Evolutionary conservation across 2,329 filamentous ascomycete species (phyloP), one percentile per base, ranked within the genome.

Genomic region (Phyllosticta ampelicida): DNA sequence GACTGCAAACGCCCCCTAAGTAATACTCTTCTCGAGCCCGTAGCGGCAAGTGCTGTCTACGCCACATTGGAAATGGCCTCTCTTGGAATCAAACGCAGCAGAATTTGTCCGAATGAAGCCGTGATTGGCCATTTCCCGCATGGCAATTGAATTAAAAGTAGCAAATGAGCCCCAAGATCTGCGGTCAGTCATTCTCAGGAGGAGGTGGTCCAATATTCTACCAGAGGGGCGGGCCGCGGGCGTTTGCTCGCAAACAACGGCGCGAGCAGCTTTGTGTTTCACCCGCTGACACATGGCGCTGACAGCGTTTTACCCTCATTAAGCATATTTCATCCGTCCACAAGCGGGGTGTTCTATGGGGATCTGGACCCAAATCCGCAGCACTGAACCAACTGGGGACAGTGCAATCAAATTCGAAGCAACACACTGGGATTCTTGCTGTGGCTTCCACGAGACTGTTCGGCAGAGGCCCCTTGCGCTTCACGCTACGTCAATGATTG

Each of bases 361-460:
- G 44, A 58, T 58, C 55, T 58, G 55, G 55, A 18, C 55, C 55
- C 55, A 30, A 48, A 16, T 58, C 55, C 55, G 49, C 51, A 58
- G 55, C 51, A 48, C 36, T 29, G 55, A 51, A 58, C 55, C 55
- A 51, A 30, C n/a, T 44, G 36, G n/a, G 36, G n/a, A 44, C 36
- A 44, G 36, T 16, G 36, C 36, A 44, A 13, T 44, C 36, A 13
- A 16, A 44, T 2, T 36, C 5, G 30, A 36, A 10, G 9, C 5
- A 36, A 13, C 5, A 36, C 36, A n/a, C 36, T 18, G 36, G n/a
- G 13, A 44, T n/a, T 44, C 36, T 44, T 16, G 16, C 36, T n/a
- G 36, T 44, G 36, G 36, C 36, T 44, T 44, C 36, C 36, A 44
- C 36, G 13, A 44, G 36, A 44, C 36, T 16, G 36, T 44, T 44